A percentile compares a stretch with the other conserved stretches of the same genome.
phyloP scores from a whole-genome alignment of 345 rosid species.

The Eutrema yunnanense region DNA sequence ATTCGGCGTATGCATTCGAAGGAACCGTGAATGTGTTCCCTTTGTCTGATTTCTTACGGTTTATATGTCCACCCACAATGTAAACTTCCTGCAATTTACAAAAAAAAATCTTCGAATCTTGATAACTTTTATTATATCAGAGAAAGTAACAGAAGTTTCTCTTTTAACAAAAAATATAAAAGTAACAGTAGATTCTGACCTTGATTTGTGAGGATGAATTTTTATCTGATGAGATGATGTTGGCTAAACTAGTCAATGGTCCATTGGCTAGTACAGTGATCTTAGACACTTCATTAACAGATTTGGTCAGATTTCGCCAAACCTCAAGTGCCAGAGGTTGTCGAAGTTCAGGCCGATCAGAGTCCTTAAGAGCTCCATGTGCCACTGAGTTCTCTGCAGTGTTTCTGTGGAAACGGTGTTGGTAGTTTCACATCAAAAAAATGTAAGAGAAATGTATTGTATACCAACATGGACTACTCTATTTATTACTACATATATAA shows the following conservation, averaged over 20 bases:
- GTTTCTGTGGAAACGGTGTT: slow-evolving; percentile 35
- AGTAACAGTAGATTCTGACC: slow-evolving; percentile 24
- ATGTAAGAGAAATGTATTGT: background rate
- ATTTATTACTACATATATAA: background rate
- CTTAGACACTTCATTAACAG: slow-evolving; percentile 43
- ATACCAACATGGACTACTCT: too few relatives aligned
- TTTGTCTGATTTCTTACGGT: slow-evolving; percentile 23
- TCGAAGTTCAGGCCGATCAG: slow-evolving; percentile 56
- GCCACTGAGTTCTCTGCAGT: slow-evolving; percentile 62
- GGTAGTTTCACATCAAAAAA: background rate
- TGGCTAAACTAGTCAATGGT: slow-evolving; percentile 77
- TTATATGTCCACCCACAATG: slow-evolving; percentile 82
- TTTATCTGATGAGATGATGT: slow-evolving; percentile 38
- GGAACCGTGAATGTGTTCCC: slow-evolving; percentile 53
- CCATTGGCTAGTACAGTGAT: slow-evolving; percentile 71
- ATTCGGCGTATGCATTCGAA: slow-evolving; percentile 56
- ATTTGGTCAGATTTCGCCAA: slow-evolving; percentile 44
- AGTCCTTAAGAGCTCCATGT: slow-evolving; percentile 59
- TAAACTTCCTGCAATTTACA: slow-evolving; percentile 53
- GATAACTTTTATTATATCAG: background rate
- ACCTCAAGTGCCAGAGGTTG: slow-evolving; percentile 72
- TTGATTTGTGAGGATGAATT: slow-evolving; percentile 40
- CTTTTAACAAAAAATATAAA: too few relatives aligned
- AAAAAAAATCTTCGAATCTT: background rate
- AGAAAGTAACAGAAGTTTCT: background rate